Evolutionary conservation across 2,329 filamentous ascomycete species (phyloP), one percentile per base, ranked within the genome.

Genomic region (Trichoderma sp.): DNA sequence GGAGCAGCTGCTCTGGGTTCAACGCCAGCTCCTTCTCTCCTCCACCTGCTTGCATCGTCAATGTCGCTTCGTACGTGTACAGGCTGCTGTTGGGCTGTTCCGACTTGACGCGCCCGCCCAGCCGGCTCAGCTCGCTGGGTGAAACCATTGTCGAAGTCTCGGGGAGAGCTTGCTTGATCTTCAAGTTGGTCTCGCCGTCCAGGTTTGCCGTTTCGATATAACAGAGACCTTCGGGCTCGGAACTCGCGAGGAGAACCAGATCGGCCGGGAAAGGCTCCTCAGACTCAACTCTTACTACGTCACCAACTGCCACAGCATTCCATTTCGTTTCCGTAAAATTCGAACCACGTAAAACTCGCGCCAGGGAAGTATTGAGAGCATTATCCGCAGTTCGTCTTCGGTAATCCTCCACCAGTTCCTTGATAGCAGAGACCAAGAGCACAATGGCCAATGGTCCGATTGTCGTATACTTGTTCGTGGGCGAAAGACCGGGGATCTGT

Each of bases 171-270:
- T 99, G 96, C 82, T 99, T 99, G 82, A 99, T 97, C 82, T 99
- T 99, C 74, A 99, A 83, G 78, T 99, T 99, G 24, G 96, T 99
- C 81, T 99, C 96, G 74, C 96, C 96, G 75, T 99, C 96, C 69
- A 99, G 84, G 77, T 99, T 99, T 28, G 96, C 95, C 2, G 96
- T 99, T 82, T 99, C 96, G 77, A 99, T 98, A 79, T 99, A 99
- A 81, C 96, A 99, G 68, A 99, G 83, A 75, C 96, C 96, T 82
- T 99, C 96, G 1, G 96, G 96, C 78, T 99, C 96, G 7, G 96
- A 98, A 76, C 93, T 97, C 10, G 96, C 94, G 68, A 99, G 83
- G 30, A 99, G 85, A 5, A 98, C 93, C 72, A 99, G 81, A 80
- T 99, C 96, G 46, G 96, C 94, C 0, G 96, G 96, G 77, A 99